Evolutionary conservation across 306 rosid genomes (phyloP).

Genomic region (Dryas octopetala): DNA sequence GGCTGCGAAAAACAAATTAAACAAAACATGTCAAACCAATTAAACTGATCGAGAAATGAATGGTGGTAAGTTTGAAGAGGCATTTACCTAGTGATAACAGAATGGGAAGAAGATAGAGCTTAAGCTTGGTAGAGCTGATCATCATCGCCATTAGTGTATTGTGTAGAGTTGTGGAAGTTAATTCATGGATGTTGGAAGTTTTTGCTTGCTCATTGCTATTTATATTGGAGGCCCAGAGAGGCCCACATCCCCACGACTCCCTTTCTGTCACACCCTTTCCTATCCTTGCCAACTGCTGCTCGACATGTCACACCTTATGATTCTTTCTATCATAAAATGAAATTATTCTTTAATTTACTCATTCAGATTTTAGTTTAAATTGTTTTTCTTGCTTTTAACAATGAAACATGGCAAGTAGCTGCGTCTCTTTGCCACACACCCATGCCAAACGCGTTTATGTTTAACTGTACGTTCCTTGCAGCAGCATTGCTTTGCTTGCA

Average conservation of each 20-base stretch:
- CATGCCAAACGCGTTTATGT: too few relatives aligned
- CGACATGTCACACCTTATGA: neutral
- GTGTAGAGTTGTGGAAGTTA: too few relatives aligned
- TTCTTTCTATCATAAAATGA: too few relatives aligned
- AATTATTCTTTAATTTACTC: too few relatives aligned
- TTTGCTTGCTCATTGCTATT: neutral
- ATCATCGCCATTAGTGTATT: slow-evolving; percentile 24
- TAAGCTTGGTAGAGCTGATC: neutral
- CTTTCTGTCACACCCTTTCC: neutral
- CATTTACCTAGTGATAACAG: slow-evolving; percentile 40
- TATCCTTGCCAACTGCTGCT: neutral
- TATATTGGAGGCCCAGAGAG: neutral
- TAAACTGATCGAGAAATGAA: too few relatives aligned
- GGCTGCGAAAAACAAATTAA: neutral
- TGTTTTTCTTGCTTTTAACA: too few relatives aligned
- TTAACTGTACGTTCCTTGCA: too few relatives aligned
- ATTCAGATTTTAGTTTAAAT: too few relatives aligned
- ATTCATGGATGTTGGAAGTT: neutral
- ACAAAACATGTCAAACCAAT: neutral
- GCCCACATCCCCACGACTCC: too few relatives aligned
- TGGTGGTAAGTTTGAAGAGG: neutral
- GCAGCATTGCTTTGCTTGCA: too few relatives aligned
- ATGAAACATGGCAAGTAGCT: too few relatives aligned
- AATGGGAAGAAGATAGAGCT: slow-evolving; percentile 26
- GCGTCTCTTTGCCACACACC: too few relatives aligned